These are phyloP conservation scores for Calamus simplicifolius DNA, from an alignment of 176 grass and related monocot species.

Conservation along the genomic window DNA sequence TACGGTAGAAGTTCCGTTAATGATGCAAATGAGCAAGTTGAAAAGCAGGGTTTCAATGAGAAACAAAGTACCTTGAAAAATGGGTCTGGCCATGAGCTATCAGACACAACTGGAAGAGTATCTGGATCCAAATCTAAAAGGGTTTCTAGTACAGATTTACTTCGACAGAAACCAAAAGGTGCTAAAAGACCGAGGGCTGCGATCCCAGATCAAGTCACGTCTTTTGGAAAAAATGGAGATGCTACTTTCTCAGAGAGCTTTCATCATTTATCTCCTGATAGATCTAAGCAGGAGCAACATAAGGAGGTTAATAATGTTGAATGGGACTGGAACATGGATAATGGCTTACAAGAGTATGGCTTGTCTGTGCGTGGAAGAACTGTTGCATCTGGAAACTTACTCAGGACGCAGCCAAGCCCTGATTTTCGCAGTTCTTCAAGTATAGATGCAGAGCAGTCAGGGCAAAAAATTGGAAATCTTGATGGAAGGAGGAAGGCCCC, in stretches of 20 bases:
- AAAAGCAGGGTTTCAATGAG: conserved; percentile 29
- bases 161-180: conserved; percentile 29
- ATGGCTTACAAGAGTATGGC: conserved; percentile 29
- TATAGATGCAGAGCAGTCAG: conserved; percentile 32
- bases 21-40: conserved; percentile 28
- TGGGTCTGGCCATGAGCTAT: conserved; percentile 30
- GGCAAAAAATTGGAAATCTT: conserved; percentile 33
- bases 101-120: conserved; percentile 29
- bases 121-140: conserved; percentile 54
- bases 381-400: conserved; percentile 35
- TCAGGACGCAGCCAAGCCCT: conserved; percentile 38
- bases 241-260: conserved; percentile 27
- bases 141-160: conserved; percentile 28
- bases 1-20: conserved; percentile 19
- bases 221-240: conserved; percentile 26
- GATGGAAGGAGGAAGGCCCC: conserved; percentile 36
- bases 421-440: conserved; percentile 19
- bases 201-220: conserved; percentile 16
- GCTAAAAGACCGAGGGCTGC: conserved; percentile 60
- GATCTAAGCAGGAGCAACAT: conserved; percentile 30
- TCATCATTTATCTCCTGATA: conserved; percentile 34
- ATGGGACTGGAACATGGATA: conserved; percentile 16
- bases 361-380: conserved; percentile 33
- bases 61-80: conserved; percentile 41
- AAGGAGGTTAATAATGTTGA: conserved; percentile 42